Evolutionary conservation across 371 early-diverging fungal genomes (phyloP).

Genomic region (Capniomyces stellatus): DNA sequence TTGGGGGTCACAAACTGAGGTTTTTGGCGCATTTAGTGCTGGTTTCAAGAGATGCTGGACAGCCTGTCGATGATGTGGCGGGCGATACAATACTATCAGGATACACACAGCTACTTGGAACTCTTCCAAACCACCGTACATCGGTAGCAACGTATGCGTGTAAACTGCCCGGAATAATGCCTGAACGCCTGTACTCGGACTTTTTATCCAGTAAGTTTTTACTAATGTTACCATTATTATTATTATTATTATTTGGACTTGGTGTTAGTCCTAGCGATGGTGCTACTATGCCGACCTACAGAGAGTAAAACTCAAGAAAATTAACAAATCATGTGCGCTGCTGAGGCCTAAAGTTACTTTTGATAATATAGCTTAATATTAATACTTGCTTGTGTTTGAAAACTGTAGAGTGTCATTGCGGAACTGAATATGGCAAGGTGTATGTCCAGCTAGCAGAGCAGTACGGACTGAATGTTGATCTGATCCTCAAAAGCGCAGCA

Average conservation of each 20-base stretch:
- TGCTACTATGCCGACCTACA: too few relatives aligned
- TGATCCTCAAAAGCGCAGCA: conserved; percentile 12
- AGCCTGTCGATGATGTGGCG: conserved; percentile 1
- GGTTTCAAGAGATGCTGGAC: conserved; percentile 4
- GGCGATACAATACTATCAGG: conserved; percentile 6
- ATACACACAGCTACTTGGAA: conserved; percentile 9
- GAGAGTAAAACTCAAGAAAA: too few relatives aligned
- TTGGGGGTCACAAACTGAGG: conserved; percentile 9
- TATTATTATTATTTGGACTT: too few relatives aligned
- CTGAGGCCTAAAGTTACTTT: too few relatives aligned
- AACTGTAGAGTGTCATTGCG: neutral
- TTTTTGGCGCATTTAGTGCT: conserved; percentile 18
- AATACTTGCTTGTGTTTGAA: neutral
- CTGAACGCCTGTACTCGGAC: conserved; percentile 14
- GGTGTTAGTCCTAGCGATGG: too few relatives aligned
- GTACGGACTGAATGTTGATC: conserved; percentile 9
- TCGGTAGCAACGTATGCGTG: conserved; percentile 19
- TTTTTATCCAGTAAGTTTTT: conserved; percentile 6
- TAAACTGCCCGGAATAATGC: conserved; percentile 9
- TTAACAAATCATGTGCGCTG: too few relatives aligned
- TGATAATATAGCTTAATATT: too few relatives aligned
- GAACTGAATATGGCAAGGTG: conserved; percentile 4
- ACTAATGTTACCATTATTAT: too few relatives aligned
- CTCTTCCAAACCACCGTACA: conserved; percentile 5
- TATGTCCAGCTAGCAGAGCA: conserved; percentile 14